Conservation (phyloP, 495 filamentous ascomycete genomes). For the Penicillium odoratum region DNA sequence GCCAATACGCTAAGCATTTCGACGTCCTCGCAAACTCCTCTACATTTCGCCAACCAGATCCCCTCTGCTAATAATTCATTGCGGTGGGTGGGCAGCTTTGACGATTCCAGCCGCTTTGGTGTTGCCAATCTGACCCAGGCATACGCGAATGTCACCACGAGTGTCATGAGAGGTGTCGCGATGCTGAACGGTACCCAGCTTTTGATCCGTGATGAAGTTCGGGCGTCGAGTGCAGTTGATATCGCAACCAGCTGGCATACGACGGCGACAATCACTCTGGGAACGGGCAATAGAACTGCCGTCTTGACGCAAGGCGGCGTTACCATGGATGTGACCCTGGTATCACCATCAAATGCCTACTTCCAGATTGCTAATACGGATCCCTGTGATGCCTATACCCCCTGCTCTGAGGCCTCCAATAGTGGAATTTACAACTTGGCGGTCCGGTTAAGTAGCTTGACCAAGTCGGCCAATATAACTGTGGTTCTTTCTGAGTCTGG, state of each 20-base stretch:
- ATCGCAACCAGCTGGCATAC: slow-evolving; percentile 1
- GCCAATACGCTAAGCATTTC: not conserved
- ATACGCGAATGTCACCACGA: not conserved
- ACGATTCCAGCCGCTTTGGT: not conserved
- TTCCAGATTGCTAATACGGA: not conserved
- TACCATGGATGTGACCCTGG: not conserved
- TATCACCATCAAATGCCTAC: not conserved
- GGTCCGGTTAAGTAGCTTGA: not conserved
- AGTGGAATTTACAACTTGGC: not conserved
- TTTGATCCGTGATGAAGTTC: not conserved
- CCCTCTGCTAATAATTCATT: not conserved
- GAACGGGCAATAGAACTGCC: not conserved
- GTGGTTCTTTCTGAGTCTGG: not conserved
- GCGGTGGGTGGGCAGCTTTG: not conserved
- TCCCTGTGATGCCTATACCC: not conserved
- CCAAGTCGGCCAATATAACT: not conserved
- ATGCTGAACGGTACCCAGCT: not conserved
- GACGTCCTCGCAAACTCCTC: not conserved
- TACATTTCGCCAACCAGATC: slow-evolving; percentile 1
- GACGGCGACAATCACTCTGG: not conserved
- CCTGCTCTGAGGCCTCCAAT: not conserved
- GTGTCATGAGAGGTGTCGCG: not conserved
- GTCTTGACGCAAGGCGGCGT: not conserved
- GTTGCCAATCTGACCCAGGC: not conserved
- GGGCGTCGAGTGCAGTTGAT: not conserved